Conservation (phyloP, 179 eudicot genomes). For the Beta lomatogona region DNA sequence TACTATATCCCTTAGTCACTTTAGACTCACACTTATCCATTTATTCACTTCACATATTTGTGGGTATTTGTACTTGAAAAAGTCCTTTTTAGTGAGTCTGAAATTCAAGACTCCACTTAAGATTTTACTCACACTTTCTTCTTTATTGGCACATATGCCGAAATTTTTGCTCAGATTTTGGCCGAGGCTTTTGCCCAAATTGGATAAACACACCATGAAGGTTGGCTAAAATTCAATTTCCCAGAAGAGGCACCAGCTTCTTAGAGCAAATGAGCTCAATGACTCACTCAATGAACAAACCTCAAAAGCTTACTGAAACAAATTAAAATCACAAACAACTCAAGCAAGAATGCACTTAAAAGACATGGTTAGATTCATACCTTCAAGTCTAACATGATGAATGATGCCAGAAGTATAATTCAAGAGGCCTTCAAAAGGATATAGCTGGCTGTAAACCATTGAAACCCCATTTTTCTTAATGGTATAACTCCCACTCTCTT, state of each 20-base stretch:
- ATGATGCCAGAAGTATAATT: constrained; percentile 92
- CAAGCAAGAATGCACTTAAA: background rate
- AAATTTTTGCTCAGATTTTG: too few species aligned
- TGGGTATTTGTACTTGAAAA: too few species aligned
- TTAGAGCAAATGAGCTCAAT: background rate
- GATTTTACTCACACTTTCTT: too few species aligned
- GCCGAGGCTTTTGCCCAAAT: too few species aligned
- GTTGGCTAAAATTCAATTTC: background rate
- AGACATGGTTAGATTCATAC: constrained; percentile 32
- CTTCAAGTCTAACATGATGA: constrained; percentile 85
- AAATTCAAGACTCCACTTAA: too few species aligned
- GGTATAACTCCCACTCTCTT: constrained; percentile 57
- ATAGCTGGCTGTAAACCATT: constrained; percentile 67
- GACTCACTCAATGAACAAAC: background rate
- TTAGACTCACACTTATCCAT: too few species aligned
- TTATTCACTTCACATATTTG: too few species aligned
- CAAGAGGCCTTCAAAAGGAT: constrained; percentile 74
- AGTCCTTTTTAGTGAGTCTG: too few species aligned
- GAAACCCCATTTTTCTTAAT: constrained; percentile 58
- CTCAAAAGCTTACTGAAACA: background rate
- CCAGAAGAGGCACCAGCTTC: background rate
- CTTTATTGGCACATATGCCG: too few species aligned
- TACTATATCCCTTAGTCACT: too few species aligned
- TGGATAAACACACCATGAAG: too few species aligned
- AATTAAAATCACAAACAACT: background rate